phyloP scores from a whole-genome alignment of 257 asterid species.

The Solanum appendiculatum region DNA sequence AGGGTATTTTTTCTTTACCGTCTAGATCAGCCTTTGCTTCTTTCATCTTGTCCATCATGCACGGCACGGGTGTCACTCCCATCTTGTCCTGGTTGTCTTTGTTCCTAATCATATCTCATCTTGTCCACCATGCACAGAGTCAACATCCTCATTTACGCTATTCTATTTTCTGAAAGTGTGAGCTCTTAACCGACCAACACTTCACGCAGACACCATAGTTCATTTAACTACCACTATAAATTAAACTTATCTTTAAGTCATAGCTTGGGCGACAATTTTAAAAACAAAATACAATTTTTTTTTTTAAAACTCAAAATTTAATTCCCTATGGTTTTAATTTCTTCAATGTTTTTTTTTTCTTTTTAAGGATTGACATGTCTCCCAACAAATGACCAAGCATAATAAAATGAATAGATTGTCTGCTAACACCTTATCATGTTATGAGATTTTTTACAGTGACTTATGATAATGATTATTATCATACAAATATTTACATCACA shows the following conservation, averaged over 20 bases:
- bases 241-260: neutral
- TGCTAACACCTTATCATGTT: neutral
- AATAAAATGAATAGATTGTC: neutral
- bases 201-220: neutral
- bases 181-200: neutral
- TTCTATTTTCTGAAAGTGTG: neutral
- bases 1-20: neutral
- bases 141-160: neutral
- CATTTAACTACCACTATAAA: neutral
- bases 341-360: neutral
- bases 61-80: no score
- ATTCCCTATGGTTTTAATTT: neutral
- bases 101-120: neutral
- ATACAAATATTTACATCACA: neutral
- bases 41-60: neutral
- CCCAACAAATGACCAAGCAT: neutral
- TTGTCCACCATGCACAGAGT: neutral
- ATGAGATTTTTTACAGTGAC: constrained; percentile 26
- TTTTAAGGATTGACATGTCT: neutral
- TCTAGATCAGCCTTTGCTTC: no score
- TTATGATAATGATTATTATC: constrained; percentile 37
- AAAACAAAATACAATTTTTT: neutral
- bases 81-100: no score
- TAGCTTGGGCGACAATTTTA: neutral
- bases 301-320: neutral